Base-by-base conservation (phyloP, 352 stramenopile genomes). In the Globisporangium nagaii region DNA sequence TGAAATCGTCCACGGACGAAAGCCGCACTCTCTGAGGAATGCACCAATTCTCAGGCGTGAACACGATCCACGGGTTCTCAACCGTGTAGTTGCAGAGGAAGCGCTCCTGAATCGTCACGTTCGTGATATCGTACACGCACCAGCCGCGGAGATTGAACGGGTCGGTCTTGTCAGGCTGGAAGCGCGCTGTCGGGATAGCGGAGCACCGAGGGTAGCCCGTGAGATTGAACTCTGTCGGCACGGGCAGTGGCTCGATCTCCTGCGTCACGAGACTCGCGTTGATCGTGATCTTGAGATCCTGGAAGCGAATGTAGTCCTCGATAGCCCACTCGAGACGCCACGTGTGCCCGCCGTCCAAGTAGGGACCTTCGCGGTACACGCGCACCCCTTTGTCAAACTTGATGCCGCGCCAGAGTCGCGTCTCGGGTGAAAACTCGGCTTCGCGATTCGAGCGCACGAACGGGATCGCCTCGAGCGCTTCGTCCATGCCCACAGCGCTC, bases 71-170 rank as follows among this genome's bases (percentile, higher is more conserved):
- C n/a, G 82, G 82, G 30, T 82, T 84, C 30, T 68, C 35, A 1
- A 92, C 70, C 0, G 82, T 92, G 42, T 75, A 86, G 44, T 92
- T 92, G 51, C 82, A 92, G 6, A 92, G 56, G 24, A 83, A 88
- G 1, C 79, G 71, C 42, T 92, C 79, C n/a, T 89, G 79, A 11
- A 62, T 65, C 2, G 80, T 80, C 15, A 70, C 69, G 19, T 79
- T 85, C 0, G 68, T 70, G 28, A 92, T 62, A 39, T 79, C 77
- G 35, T 92, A 92, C 3, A 86, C 73, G 32, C 79, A 92, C 25
- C 47, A 58, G 4, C 82, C 82, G 2, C 77, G 73, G 6, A 88
- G 52, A 0, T 63, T 65, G 34, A 88, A 79, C 1, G 67, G 47
- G 31, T 90, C 79, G 2, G 61, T 81, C 11, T 12, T 17, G 22